These are phyloP conservation scores for Cercospora sp. DNA, from an alignment of 2,329 filamentous ascomycete genomes.

Conservation along the genomic window DNA sequence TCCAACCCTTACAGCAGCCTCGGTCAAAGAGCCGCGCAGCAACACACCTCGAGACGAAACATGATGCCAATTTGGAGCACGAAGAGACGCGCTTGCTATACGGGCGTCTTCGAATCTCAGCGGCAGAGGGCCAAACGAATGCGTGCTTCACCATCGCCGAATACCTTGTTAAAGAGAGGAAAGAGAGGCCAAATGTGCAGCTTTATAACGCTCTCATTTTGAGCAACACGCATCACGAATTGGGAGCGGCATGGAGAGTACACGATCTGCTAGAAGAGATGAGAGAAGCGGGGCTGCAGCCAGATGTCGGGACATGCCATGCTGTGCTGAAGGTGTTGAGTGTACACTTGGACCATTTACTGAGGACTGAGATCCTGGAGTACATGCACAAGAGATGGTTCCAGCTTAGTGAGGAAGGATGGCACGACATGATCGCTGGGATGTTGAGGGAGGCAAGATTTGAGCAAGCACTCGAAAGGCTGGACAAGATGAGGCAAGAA, in stretches of 20 bases:
- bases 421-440: conserved; percentile 68
- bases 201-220: conserved; percentile 75
- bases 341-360: conserved; percentile 80
- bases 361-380: conserved; percentile 69
- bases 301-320: conserved; percentile 69
- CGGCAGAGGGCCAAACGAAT: conserved; percentile 42
- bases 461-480: conserved; percentile 71
- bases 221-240: conserved; percentile 62
- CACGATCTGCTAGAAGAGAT: conserved; percentile 70
- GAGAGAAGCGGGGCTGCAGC: conserved; percentile 59
- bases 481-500: conserved; percentile 66
- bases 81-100: conserved; percentile 45
- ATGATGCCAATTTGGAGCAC: conserved; percentile 15
- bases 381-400: conserved; percentile 76
- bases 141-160: conserved; percentile 53
- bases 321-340: conserved; percentile 71
- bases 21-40: not conserved
- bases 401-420: conserved; percentile 59
- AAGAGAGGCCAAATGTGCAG: conserved; percentile 56
- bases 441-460: conserved; percentile 78
- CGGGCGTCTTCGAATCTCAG: conserved; percentile 49
- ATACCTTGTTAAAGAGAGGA: conserved; percentile 59
- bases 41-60: not conserved
- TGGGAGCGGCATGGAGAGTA: conserved; percentile 68
- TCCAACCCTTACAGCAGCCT: not conserved